Base-by-base conservation (phyloP, 331 rosid genomes). In the Pyracantha coccinea region DNA sequence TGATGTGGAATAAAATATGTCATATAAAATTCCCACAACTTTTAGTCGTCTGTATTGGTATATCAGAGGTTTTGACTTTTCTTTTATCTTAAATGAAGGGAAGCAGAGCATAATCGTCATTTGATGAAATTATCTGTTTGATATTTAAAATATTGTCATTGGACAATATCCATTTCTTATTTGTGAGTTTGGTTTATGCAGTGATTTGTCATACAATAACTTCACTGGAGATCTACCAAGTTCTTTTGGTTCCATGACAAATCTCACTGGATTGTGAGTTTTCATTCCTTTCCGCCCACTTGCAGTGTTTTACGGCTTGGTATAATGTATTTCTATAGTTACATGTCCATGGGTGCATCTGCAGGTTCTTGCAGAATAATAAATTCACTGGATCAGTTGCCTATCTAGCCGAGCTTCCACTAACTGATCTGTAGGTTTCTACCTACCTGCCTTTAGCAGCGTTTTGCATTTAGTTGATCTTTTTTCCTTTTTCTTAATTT, bases 191-290 rank as follows among this genome's bases (percentile, higher is more conserved):
- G 63, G 25, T 27, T 65, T 68, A 8, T 68, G 33, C 87, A 92
- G 98, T 91, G 98, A 90, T 79, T 84, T 92, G 71, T 92, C 98
- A 20, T 80, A 78, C 74, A 92, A 92, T 63, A 88, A 87, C 79
- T 82, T 92, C 55, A 80, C 88, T 3, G 98, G 98, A 69, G 98
- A 92, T 86, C 85, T 92, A 71, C 96, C 98, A 24, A 88, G 89
- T 74, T 92, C 98, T 70, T 88, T 92, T 79, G 94, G 85, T 62
- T 86, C 91, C 80, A 64, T 90, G 84, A 80, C 78, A 69, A 86
- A 79, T 75, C 81, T 92, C 69, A 75, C 82, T 25, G 76, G 82
- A 82, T 57, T 88, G 91, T 85, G 77, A 82, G 87, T 73, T 72
- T 54, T 45, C 44, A 12, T 74, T 57, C 55, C 44, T 50, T 59